Evolutionary conservation across 176 grass and related monocot species (phyloP).

Genomic region (Dactylis glomerata): DNA sequence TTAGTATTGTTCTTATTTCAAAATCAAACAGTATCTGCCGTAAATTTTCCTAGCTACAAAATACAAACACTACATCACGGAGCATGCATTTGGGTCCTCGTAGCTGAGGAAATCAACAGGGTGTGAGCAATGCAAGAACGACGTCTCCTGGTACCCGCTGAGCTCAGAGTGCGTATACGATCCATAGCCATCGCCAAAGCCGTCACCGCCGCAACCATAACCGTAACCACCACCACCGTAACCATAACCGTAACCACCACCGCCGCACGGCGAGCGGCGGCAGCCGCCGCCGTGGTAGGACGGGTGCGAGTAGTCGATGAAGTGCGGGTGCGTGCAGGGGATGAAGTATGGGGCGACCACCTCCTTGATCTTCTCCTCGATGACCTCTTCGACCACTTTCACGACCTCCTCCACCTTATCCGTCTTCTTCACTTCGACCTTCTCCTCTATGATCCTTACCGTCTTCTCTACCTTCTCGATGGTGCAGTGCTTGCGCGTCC

Average conservation of each 20-base stretch:
- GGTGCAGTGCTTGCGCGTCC: constrained; percentile 38
- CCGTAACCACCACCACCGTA: background rate
- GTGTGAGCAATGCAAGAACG: constrained; percentile 77
- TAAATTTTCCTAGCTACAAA: background rate
- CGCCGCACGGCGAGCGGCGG: background rate
- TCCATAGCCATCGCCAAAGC: constrained; percentile 2
- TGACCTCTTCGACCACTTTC: constrained; percentile 14
- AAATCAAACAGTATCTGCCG: background rate
- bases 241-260: background rate
- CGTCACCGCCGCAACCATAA: background rate
- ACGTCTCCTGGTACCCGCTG: constrained; percentile 37
- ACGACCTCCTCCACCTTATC: background rate
- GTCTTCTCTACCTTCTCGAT: constrained; percentile 57
- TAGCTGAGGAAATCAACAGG: constrained; percentile 61
- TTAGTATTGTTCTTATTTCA: constrained; percentile 2
- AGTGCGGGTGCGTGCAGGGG: constrained; percentile 68
- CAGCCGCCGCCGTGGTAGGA: background rate
- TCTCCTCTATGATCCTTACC: constrained; percentile 41
- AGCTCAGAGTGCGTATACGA: constrained; percentile 55
- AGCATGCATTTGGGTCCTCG: constrained; percentile 70
- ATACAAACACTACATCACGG: constrained; percentile 49
- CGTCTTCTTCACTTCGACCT: constrained; percentile 30
- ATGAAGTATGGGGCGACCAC: constrained; percentile 72
- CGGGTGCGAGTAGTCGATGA: constrained; percentile 47
- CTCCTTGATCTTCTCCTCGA: constrained; percentile 52